phyloP scores from a whole-genome alignment of 768 basidiomycete genomes.

The Suillus alpinus region DNA sequence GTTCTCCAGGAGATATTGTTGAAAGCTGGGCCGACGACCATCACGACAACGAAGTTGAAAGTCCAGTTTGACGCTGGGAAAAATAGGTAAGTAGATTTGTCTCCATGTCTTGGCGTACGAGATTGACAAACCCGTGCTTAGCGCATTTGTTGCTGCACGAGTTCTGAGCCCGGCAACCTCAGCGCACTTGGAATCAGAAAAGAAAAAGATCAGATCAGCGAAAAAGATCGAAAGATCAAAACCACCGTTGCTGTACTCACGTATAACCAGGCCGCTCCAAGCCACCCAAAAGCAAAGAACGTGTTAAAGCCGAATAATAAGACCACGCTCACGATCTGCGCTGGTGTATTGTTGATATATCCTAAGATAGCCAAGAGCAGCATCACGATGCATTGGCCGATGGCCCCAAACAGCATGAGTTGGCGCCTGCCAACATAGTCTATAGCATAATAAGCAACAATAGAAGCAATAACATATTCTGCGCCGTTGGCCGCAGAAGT shows the following conservation, averaged over 20 bases:
- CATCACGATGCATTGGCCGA: conserved; percentile 32
- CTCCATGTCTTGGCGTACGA: background rate
- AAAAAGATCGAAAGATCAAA: background rate
- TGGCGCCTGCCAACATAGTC: conserved; percentile 47
- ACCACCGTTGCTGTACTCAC: conserved; percentile 3
- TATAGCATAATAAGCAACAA: conserved; percentile 47
- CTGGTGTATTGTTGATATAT: conserved; percentile 19
- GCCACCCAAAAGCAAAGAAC: conserved; percentile 38
- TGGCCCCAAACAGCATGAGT: conserved; percentile 44
- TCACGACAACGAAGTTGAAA: conserved; percentile 14
- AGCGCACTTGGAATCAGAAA: conserved; percentile 18
- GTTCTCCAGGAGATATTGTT: conserved; percentile 11
- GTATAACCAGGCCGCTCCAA: conserved; percentile 35
- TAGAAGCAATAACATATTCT: conserved; percentile 43
- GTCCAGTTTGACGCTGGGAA: conserved; percentile 12
- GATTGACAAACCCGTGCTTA: conserved; percentile 19
- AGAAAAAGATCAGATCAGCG: background rate
- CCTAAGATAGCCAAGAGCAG: conserved; percentile 26
- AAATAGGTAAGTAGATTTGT: background rate
- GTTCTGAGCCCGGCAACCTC: conserved; percentile 28
- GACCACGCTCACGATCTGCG: conserved; percentile 22
- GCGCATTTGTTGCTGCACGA: conserved; percentile 30
- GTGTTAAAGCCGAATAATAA: conserved; percentile 34
- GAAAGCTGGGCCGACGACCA: conserved; percentile 13
- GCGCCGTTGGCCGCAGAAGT: conserved; percentile 36